A percentile compares a stretch with the other conserved stretches of the same genome.
Conservation (phyloP, 2,329 filamentous ascomycete genomes). For the Trematosphaeria pertusa region DNA sequence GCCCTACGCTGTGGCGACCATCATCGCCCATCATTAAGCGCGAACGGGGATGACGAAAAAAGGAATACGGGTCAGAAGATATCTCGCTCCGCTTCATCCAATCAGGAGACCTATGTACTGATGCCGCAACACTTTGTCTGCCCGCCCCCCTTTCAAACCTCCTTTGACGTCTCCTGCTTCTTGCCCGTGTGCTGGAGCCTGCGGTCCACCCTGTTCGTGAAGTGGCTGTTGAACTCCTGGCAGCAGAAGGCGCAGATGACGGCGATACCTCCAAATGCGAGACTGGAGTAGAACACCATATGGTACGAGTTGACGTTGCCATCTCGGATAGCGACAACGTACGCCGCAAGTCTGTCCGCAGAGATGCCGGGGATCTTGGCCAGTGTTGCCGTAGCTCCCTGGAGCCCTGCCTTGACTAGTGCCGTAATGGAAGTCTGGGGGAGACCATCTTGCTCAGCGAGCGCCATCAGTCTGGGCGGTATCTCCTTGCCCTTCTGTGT, state of each 20-base stretch:
- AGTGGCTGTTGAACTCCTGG: constrained; percentile 22
- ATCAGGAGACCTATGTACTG: too few species aligned
- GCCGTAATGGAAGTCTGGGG: constrained; percentile 11
- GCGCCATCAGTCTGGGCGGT: background rate
- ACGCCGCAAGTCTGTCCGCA: constrained; percentile 10
- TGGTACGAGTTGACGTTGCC: constrained; percentile 24
- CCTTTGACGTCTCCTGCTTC: constrained; percentile 5
- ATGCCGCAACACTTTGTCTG: too few species aligned
- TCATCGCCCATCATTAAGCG: too few species aligned
- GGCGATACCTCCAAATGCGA: constrained; percentile 23
- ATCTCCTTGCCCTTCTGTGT: constrained; percentile 20
- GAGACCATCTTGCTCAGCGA: constrained; percentile 14
- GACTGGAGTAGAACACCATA: constrained; percentile 23
- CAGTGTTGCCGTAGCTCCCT: constrained; percentile 12
- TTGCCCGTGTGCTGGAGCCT: constrained; percentile 13
- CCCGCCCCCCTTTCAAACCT: too few species aligned
- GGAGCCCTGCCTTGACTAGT: constrained; percentile 16
- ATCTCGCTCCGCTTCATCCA: too few species aligned
- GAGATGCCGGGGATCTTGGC: constrained; percentile 20
- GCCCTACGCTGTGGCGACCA: too few species aligned
- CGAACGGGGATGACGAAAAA: too few species aligned
- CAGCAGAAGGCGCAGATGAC: constrained; percentile 25
- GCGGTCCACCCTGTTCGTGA: constrained; percentile 18
- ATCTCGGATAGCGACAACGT: constrained; percentile 16
- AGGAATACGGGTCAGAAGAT: too few species aligned